Evolutionary conservation across 75 land plant species (phyloP), one percentile per base, ranked within the genome.

Genomic region (Cunninghamia lanceolata): DNA sequence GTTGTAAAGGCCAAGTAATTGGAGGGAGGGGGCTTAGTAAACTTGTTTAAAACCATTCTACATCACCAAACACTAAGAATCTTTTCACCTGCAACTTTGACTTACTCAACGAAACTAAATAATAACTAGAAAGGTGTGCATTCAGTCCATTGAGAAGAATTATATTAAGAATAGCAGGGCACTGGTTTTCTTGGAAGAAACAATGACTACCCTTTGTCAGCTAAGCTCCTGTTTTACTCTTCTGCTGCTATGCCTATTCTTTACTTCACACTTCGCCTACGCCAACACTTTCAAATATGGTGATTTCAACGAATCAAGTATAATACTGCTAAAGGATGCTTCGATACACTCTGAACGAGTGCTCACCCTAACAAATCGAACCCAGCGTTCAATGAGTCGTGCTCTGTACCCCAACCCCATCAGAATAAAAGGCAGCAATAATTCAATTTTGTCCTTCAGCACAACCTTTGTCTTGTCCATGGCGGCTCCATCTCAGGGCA

Each of bases 381-480:
- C 77, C 8, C 77, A 7, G 39, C 38, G n/a, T 36, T 35, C 32
- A 36, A n/a, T 75, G 13, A 40, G 77, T 4, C 77, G 77, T 15
- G 77, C 77, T 15, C 19, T 75, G 5, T 75, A 75, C 32, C 38
- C n/a, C n/a, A n/a, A n/a, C n/a, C 79, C 43, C 2, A 19, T 76
- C 25, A 36, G 19, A 19, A 76, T 76, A 34, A 76, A 76, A 38
- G 17, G 0, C 42, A 66, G 16, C 25, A 38, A 38, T 38, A 38
- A 36, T 10, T 30, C 79, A 2, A 21, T 76, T 15, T 35, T 38
- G 16, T 76, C 79, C 21, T 76, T 76, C 19, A 76, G 79, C 35
- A 82, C 46, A 52, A 87, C 88, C 15, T 14, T 79, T 14, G 90
- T 88, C 32, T 93, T 89, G 66, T 86, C n/a, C 3, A 35, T 42